Conservation (phyloP, 176 grass and related monocot species). For the Metroxylon sagu region DNA sequence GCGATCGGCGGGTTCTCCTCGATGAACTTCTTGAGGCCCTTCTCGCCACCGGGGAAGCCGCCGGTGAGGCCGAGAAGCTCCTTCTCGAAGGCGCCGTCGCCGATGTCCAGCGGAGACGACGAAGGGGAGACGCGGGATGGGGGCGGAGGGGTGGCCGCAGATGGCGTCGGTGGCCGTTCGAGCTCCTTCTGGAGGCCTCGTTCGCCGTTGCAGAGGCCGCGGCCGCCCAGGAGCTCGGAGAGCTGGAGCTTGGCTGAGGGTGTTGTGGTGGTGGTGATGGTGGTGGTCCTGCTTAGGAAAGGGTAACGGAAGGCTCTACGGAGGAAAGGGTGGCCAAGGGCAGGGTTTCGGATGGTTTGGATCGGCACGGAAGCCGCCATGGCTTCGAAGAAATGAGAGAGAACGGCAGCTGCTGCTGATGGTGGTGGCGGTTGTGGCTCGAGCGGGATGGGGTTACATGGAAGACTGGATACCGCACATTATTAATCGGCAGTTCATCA, state of each 20-base stretch:
- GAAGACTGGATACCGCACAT: too few species aligned
- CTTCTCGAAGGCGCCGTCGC: constrained; percentile 63
- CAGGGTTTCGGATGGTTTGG: constrained; percentile 22
- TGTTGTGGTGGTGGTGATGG: constrained; percentile 5
- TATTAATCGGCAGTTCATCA: too few species aligned
- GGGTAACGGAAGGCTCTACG: constrained; percentile 20
- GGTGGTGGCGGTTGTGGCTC: too few species aligned
- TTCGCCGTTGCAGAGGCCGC: constrained; percentile 60
- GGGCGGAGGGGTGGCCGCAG: not conserved
- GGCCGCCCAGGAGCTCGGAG: constrained; percentile 43
- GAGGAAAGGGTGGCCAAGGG: not conserved
- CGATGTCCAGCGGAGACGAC: not conserved
- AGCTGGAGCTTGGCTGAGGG: constrained; percentile 24
- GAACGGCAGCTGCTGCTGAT: too few species aligned
- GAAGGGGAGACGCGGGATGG: not conserved
- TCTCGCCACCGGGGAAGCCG: constrained; percentile 84
- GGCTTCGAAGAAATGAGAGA: too few species aligned
- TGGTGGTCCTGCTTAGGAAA: constrained; percentile 8
- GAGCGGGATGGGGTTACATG: too few species aligned
- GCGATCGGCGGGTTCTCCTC: constrained; percentile 51
- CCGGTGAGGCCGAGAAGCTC: constrained; percentile 81
- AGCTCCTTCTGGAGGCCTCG: constrained; percentile 51
- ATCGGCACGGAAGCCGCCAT: not conserved
- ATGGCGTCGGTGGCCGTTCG: not conserved
- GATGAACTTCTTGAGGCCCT: constrained; percentile 62